Conservation (phyloP, 305 asterid genomes). For the Ilex paraguariensis region DNA sequence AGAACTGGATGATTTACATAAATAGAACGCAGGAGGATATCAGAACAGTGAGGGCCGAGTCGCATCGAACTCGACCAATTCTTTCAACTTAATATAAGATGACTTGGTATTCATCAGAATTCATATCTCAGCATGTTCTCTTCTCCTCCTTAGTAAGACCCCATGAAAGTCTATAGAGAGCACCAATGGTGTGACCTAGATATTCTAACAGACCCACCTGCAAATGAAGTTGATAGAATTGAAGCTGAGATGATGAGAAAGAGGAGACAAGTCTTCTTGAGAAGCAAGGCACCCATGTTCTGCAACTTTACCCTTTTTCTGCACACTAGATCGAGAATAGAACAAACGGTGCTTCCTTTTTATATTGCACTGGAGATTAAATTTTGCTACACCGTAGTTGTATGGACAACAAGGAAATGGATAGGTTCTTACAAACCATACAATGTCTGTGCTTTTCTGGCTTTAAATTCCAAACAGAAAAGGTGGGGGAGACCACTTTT, state of each 20-base stretch:
- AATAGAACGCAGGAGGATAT: too few species aligned
- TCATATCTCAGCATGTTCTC: too few species aligned
- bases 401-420: too few species aligned
- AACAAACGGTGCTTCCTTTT: conserved; percentile 15
- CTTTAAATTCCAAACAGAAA: conserved; percentile 34
- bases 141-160: too few species aligned
- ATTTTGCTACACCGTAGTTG: too few species aligned
- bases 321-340: conserved; percentile 10
- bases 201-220: conserved; percentile 33
- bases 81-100: too few species aligned
- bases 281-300: conserved; percentile 26
- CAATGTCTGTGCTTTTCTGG: conserved; percentile 27
- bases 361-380: conserved; percentile 9
- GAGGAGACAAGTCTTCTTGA: conserved; percentile 50
- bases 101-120: too few species aligned
- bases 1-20: too few species aligned
- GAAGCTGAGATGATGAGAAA: conserved; percentile 60
- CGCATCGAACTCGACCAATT: too few species aligned
- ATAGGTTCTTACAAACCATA: conserved; percentile 23
- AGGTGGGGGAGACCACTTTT: conserved; percentile 54
- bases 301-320: conserved; percentile 13
- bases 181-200: too few species aligned
- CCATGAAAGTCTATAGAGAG: too few species aligned
- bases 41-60: too few species aligned
- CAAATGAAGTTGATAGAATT: conserved; percentile 50